These are phyloP conservation scores for Gleditsia sinensis DNA, from an alignment of 306 rosid species.

Conservation along the genomic window DNA sequence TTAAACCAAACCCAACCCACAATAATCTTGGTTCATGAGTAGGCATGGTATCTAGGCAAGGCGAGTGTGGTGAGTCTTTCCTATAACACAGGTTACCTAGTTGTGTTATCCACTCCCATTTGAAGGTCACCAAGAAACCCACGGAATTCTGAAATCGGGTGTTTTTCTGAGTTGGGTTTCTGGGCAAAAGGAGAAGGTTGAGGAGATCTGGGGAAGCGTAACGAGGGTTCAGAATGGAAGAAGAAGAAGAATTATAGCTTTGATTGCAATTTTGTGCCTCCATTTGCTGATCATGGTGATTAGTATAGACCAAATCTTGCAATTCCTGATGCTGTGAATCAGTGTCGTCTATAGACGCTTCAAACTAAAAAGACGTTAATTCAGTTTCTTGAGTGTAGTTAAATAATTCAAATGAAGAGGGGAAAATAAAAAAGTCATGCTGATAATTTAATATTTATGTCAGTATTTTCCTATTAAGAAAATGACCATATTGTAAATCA, in stretches of 20 bases:
- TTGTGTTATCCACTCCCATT: conserved; percentile 45
- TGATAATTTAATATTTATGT: too few species aligned
- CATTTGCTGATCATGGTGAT: conserved; percentile 46
- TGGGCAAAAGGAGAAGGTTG: conserved; percentile 73
- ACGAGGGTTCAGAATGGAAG: conserved; percentile 42
- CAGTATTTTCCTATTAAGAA: too few species aligned
- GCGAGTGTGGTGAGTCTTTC: too few species aligned
- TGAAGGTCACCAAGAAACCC: conserved; percentile 56
- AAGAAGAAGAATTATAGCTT: conserved; percentile 36
- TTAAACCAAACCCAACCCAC: conserved; percentile 16
- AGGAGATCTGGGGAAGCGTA: conserved; percentile 71
- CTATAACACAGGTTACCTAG: conserved; percentile 54
- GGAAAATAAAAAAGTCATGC: too few species aligned
- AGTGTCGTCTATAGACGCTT: too few species aligned
- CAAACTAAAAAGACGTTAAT: too few species aligned
- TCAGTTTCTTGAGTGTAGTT: too few species aligned
- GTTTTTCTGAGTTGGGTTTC: conserved; percentile 56
- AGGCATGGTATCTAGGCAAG: too few species aligned
- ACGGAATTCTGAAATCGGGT: conserved; percentile 42
- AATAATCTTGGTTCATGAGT: too few species aligned
- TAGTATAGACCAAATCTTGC: conserved; percentile 41
- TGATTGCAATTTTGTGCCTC: conserved; percentile 43
- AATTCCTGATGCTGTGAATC: conserved; percentile 50
- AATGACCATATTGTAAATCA: too few species aligned
- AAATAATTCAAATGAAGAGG: too few species aligned